Conservation (phyloP, 2,329 filamentous ascomycete genomes). For the Alternaria panax region DNA sequence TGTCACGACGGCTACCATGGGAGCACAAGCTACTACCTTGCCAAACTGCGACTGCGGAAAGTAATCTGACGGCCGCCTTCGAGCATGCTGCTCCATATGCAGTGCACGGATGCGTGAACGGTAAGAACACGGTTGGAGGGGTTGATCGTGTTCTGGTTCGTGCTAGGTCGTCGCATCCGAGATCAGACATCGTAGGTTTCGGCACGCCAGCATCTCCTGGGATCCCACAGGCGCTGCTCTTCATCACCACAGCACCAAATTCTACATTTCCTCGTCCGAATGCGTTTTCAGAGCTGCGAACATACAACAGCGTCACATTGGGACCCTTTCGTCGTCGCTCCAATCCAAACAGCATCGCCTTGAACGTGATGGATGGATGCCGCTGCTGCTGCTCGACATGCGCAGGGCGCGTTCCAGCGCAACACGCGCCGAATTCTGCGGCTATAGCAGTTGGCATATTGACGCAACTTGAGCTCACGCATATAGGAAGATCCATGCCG, state of each 20-base stretch:
- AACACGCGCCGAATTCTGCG: slow-evolving; percentile 4
- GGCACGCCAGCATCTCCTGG: slow-evolving; percentile 12
- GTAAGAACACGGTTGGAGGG: slow-evolving; percentile 10
- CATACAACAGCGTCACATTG: not conserved
- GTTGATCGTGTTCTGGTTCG: slow-evolving; percentile 19
- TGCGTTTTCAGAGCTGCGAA: slow-evolving; percentile 10
- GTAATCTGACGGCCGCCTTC: slow-evolving; percentile 22
- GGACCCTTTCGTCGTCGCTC: not conserved
- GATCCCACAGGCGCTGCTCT: slow-evolving; percentile 5
- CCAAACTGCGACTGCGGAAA: slow-evolving; percentile 27
- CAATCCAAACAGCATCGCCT: not conserved
- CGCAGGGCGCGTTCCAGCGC: slow-evolving; percentile 1
- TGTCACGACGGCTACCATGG: slow-evolving; percentile 42
- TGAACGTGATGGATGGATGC: not conserved
- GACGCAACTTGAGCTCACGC: slow-evolving; percentile 16
- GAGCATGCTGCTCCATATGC: slow-evolving; percentile 17
- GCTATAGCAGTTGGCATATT: slow-evolving; percentile 14
- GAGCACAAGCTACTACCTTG: slow-evolving; percentile 46
- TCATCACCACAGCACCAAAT: slow-evolving; percentile 5
- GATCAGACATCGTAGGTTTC: slow-evolving; percentile 31
- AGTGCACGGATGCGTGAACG: slow-evolving; percentile 14
- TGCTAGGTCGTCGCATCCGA: slow-evolving; percentile 24
- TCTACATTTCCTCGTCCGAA: not conserved
- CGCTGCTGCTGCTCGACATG: not conserved
- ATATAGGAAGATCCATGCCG: slow-evolving; percentile 22